Percentiles rank a stretch among this genome's conserved stretches.
These are phyloP conservation scores for Telopea speciosissima DNA, from an alignment of 177 flowering plant species.

Conservation along the genomic window DNA sequence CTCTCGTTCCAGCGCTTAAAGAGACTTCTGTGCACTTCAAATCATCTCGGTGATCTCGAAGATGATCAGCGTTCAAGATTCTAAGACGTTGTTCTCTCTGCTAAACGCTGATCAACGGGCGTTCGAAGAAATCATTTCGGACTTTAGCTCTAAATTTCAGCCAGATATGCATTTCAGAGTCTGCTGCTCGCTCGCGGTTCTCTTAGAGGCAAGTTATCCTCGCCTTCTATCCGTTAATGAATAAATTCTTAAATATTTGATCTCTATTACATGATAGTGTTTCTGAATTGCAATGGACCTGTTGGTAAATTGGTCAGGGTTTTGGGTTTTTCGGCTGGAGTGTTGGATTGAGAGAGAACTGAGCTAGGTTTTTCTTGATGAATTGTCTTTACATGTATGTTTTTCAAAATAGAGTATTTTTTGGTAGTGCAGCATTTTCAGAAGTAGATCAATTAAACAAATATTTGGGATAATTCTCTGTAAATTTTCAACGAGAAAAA, in stretches of 20 bases:
- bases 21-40: too few relatives aligned
- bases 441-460: background rate
- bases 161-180: constrained; percentile 32
- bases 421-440: background rate
- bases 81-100: constrained; percentile 27
- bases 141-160: constrained; percentile 53
- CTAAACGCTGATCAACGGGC: constrained; percentile 44
- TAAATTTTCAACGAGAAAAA: too few relatives aligned
- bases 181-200: constrained; percentile 47
- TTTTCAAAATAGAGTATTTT: too few relatives aligned
- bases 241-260: background rate
- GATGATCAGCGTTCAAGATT: constrained; percentile 44
- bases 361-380: background rate
- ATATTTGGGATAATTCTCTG: too few relatives aligned
- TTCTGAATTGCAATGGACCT: too few relatives aligned
- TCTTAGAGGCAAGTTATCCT: constrained; percentile 34
- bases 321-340: background rate
- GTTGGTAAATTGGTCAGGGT: too few relatives aligned
- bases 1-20: too few relatives aligned
- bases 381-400: too few relatives aligned
- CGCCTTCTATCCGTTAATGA: background rate
- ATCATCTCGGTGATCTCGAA: too few relatives aligned
- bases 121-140: constrained; percentile 42
- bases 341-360: background rate
- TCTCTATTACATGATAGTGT: constrained; percentile 7